phyloP scores from a whole-genome alignment of 768 basidiomycete genomes.

The Phlegmacium glaucopus region DNA sequence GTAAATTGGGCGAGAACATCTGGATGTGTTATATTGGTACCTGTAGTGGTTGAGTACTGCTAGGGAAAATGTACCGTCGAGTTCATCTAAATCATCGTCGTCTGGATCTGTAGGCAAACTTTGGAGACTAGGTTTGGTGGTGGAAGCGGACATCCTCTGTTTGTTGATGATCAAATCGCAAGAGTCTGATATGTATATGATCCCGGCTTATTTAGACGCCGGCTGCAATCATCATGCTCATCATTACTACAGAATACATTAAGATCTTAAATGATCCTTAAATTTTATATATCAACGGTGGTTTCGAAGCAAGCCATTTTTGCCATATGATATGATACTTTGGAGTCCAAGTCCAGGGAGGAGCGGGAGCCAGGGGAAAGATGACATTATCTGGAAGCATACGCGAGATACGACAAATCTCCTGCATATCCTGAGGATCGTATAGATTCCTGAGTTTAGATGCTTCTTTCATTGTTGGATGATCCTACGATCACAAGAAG shows the following conservation, averaged over 20 bases:
- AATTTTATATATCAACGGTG: too few species aligned
- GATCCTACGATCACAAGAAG: constrained; percentile 5
- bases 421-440: constrained; percentile 6
- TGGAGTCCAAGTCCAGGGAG: constrained; percentile 2
- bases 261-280: too few species aligned
- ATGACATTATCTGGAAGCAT: constrained; percentile 13
- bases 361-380: background rate
- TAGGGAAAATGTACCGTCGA: constrained; percentile 43
- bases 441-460: constrained; percentile 7
- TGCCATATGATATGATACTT: constrained; percentile 14
- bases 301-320: constrained; percentile 4
- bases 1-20: constrained; percentile 48
- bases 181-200: too few species aligned
- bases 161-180: too few species aligned
- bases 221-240: too few species aligned
- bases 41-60: constrained; percentile 2
- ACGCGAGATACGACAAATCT: constrained; percentile 12
- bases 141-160: background rate
- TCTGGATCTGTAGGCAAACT: constrained; percentile 26
- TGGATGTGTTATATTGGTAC: constrained; percentile 11
- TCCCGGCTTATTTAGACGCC: too few species aligned
- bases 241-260: too few species aligned
- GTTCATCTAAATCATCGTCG: constrained; percentile 69
- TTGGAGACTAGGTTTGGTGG: constrained; percentile 16
- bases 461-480: constrained; percentile 11